Percentiles rank a stretch among this genome's conserved stretches.
These are phyloP conservation scores for Hymenoscyphus scutula DNA, from an alignment of 2,329 filamentous ascomycete species.

Conservation along the genomic window DNA sequence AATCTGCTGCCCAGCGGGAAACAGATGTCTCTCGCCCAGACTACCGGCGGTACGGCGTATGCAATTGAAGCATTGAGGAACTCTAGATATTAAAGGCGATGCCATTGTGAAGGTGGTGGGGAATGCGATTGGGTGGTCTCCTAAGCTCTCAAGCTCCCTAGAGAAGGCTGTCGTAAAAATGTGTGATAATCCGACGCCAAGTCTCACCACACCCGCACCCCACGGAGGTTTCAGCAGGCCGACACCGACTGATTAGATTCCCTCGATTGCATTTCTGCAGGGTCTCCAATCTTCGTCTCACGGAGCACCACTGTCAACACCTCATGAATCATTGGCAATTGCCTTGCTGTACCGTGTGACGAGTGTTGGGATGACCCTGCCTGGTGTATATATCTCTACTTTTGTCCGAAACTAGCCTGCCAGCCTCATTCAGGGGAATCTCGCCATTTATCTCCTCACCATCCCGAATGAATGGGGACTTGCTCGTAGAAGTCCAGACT, in stretches of 20 bases:
- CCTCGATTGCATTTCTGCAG: neutral
- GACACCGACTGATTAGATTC: constrained; percentile 4
- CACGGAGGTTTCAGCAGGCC: neutral
- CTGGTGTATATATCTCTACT: neutral
- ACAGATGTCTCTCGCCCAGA: constrained; percentile 22
- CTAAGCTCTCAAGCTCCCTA: neutral
- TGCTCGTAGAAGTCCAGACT: neutral
- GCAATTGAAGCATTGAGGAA: constrained; percentile 33
- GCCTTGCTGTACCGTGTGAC: neutral
- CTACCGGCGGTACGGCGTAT: constrained; percentile 30
- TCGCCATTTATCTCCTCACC: constrained; percentile 1
- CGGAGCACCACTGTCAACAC: neutral
- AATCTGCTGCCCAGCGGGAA: constrained; percentile 36
- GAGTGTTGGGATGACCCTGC: neutral
- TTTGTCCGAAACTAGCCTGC: neutral
- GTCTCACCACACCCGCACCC: constrained; percentile 1
- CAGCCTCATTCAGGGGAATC: neutral
- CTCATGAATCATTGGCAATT: neutral
- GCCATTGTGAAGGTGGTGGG: constrained; percentile 27
- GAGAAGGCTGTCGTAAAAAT: neutral
- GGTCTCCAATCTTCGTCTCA: neutral
- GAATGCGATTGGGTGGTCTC: constrained; percentile 11
- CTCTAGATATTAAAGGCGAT: constrained; percentile 29
- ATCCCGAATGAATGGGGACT: neutral
- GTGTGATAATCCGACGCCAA: constrained; percentile 1